Percentiles rank a stretch among this genome's conserved stretches.
phyloP scores from a whole-genome alignment of 2,329 filamentous ascomycete species.

The Akanthomyces muscarius region DNA sequence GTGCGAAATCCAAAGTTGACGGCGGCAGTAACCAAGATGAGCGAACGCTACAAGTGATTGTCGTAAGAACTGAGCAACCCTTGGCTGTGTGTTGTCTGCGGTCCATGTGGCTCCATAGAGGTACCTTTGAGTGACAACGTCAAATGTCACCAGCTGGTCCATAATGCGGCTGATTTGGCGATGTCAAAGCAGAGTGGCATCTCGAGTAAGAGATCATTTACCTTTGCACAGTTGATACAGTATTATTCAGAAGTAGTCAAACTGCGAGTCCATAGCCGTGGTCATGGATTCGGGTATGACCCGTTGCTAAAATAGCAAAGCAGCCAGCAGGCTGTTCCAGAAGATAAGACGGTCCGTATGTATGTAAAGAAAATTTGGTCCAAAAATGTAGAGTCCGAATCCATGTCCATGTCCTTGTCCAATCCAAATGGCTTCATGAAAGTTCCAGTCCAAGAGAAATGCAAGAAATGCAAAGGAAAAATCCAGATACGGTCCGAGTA shows the following conservation, averaged over 20 bases:
- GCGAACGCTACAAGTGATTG: background rate
- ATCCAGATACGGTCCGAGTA: background rate
- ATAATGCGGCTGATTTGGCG: background rate
- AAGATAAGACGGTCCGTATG: background rate
- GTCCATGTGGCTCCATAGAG: background rate
- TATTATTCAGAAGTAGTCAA: slow-evolving; percentile 16
- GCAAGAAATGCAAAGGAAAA: background rate
- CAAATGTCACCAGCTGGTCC: background rate
- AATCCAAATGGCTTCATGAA: slow-evolving; percentile 4
- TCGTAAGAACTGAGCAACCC: background rate
- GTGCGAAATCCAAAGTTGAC: background rate
- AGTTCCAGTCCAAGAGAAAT: background rate
- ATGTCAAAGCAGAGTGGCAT: background rate
- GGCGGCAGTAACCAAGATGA: background rate
- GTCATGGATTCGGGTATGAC: background rate
- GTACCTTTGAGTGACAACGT: background rate
- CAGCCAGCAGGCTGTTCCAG: background rate
- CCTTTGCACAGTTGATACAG: slow-evolving; percentile 14
- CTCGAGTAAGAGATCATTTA: slow-evolving; percentile 3
- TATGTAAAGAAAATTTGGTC: background rate
- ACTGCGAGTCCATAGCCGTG: slow-evolving; percentile 11
- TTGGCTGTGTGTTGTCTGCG: background rate
- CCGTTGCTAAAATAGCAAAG: background rate
- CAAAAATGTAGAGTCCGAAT: slow-evolving; percentile 4
- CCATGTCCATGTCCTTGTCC: slow-evolving; percentile 8